Base-by-base conservation (phyloP, 352 stramenopile genomes). In the Aphanomyces euteiches region DNA sequence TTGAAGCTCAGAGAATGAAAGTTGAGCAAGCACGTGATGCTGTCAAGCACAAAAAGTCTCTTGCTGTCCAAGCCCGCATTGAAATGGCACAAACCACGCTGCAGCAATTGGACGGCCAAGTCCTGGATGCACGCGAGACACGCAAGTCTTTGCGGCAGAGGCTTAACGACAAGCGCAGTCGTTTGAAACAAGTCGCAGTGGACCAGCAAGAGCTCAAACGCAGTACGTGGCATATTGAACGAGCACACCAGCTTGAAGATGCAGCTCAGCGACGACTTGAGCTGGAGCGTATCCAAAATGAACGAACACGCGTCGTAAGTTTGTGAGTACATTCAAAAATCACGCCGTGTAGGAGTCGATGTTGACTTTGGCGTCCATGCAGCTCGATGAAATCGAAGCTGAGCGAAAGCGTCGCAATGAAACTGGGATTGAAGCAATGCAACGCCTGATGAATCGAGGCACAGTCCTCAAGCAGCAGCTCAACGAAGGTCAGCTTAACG, bases 401-500 rank as follows among this genome's bases (percentile, higher is more conserved):
- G 54, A 61, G 34, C 39, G 43, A 37, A 12, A 12, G 13, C 54
- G 54, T 5, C 54, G 54, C n/a, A 28, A 61, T 12, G 54, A 61
- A 43, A 21, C 54, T 17, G 6, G 19, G 7, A 37, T n/a, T 10
- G 54, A 40, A 12, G 10, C 19, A 17, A 43, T 61, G 15, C 17
- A 37, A 37, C 54, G 54, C 19, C 19, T 61, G 5, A 28, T 61
- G 5, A 37, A 37, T 12, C 19, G 36, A 37, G 54, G 54, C 6
- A 39, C 54, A 19, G 54, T 61, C 10, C 54, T 61, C 17, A 61
- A 61, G 54, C 54, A 61, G 36, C 54, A 61, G 3, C 54, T 61
- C 19, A 37, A 43, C 19, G 54, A 61, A 7, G 54, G 54, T 5
- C 54, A 40, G 28, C n/a, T 61, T 28, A 40, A 39, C 37, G 28